A percentile compares a stretch with the other conserved stretches of the same genome.
Evolutionary conservation across 345 rosid genomes (phyloP).

Genomic region (Nasturtium officinale): DNA sequence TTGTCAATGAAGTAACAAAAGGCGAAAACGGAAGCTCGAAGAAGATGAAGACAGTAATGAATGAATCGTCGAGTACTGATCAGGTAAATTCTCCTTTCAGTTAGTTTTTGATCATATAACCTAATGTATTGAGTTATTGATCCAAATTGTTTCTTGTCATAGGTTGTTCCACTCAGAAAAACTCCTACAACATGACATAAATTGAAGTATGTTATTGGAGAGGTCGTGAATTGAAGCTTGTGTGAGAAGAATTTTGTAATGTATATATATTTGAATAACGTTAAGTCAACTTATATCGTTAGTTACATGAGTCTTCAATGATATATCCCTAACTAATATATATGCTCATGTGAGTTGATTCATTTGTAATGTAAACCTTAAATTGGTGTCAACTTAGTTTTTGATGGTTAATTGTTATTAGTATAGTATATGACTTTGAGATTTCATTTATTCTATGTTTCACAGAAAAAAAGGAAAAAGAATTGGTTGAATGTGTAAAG

Average conservation of each 20-base stretch:
- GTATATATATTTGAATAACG: constrained; percentile 24
- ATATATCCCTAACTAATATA: constrained; percentile 28
- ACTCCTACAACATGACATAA: constrained; percentile 20
- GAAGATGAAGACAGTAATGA: constrained; percentile 40
- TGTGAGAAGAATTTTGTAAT: constrained; percentile 33
- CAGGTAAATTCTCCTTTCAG: constrained; percentile 28
- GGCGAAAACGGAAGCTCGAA: constrained; percentile 42
- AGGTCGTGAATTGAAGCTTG: constrained; percentile 9
- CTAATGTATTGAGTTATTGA: background rate
- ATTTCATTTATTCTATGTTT: background rate
- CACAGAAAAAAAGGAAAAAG: background rate
- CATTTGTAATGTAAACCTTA: constrained; percentile 23
- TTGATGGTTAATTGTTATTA: constrained; percentile 2
- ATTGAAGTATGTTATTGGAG: constrained; percentile 12
- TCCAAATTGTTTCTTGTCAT: background rate
- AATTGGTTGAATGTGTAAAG: background rate
- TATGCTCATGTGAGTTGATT: constrained; percentile 30
- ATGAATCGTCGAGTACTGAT: constrained; percentile 30
- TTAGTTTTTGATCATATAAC: constrained; percentile 7
- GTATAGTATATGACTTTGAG: background rate
- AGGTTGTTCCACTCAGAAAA: constrained; percentile 42
- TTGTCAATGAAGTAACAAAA: constrained; percentile 58
- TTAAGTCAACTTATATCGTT: constrained; percentile 7
- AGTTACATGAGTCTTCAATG: constrained; percentile 29
- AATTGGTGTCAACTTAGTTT: background rate